Evolutionary conservation across 352 stramenopile genomes (phyloP), one percentile per base, ranked within the genome.

Genomic region (Globisporangium camurandrum): DNA sequence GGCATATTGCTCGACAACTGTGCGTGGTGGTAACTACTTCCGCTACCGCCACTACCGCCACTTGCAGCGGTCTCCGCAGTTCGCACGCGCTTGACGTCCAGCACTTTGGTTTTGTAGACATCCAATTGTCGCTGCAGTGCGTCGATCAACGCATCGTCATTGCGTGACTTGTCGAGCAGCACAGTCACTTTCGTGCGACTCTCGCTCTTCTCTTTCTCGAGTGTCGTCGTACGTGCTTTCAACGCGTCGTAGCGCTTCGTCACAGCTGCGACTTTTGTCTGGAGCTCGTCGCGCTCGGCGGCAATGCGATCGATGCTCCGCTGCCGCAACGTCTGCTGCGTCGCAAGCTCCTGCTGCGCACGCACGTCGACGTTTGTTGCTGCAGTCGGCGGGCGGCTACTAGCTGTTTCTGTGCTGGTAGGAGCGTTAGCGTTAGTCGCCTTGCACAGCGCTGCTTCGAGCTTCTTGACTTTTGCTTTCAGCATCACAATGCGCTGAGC

Each of bases 401-500:
- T 23, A 16, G 24, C 42, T 33, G 24, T 12, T 24, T 3, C 23
- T 20, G n/a, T 5, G 26, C 4, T 17, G 27, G 14, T 9, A 22
- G 16, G n/a, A 24, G 14, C 39, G 46, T 4, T 22, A 22, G 4
- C 19, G 10, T 20, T 30, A 34, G 4, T n/a, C 24, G 31, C 23
- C 52, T 56, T 48, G 28, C 10, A 26, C 7, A 86, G 57, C 26
- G 75, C 60, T 10, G 55, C 49, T 46, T 90, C 62, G 1, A 90
- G 66, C 52, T 86, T 86, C 49, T 88, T 88, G 33, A 93, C 61
- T 49, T 90, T 89, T 24, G 76, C 61, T 49, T 87, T 87, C 4
- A 93, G 69, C 67, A 91, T 86, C 36, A 92, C 65, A 41, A 94
- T 94, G 36, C 88, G 82, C 61, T 94, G 80, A 14, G 78, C 74